Percentiles rank a stretch among this genome's conserved stretches.
These are phyloP conservation scores for Penicillium sp. DNA, from an alignment of 2,329 filamentous ascomycete genomes.

Conservation along the genomic window DNA sequence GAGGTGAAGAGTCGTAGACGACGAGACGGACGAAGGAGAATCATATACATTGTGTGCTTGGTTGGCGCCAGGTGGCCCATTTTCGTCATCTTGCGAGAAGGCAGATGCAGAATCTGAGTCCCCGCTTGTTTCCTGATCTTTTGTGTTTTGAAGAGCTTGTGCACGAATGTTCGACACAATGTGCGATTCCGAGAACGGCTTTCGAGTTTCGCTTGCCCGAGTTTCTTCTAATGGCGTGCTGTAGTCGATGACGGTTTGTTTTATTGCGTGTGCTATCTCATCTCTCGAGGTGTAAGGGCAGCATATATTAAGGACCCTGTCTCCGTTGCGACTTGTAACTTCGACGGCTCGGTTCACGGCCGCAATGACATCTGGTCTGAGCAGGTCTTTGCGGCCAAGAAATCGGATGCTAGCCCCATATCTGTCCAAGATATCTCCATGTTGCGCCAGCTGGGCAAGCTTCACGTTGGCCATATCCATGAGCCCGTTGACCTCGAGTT, in stretches of 20 bases:
- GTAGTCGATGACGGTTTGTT: conserved; percentile 82
- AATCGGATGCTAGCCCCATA: conserved; percentile 87
- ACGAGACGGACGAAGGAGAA: conserved; percentile 36
- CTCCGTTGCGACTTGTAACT: conserved; percentile 81
- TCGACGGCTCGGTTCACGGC: conserved; percentile 83
- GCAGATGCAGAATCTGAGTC: conserved; percentile 44
- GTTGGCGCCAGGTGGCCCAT: conserved; percentile 16
- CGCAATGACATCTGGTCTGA: conserved; percentile 81
- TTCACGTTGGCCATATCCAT: conserved; percentile 99
- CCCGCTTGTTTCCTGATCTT: conserved; percentile 39
- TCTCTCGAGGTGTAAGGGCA: conserved; percentile 96
- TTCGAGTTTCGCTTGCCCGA: conserved; percentile 41
- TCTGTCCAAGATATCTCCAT: conserved; percentile 86
- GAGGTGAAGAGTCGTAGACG: conserved; percentile 49
- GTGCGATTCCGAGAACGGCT: conserved; percentile 79
- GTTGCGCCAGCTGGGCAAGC: conserved; percentile 82
- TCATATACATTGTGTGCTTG: conserved; percentile 27
- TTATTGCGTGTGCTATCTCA: conserved; percentile 88
- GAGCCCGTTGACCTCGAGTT: conserved; percentile 91
- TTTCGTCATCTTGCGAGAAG: conserved; percentile 42
- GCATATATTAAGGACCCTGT: conserved; percentile 83
- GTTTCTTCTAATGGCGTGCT: conserved; percentile 61
- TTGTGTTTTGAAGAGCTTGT: conserved; percentile 43
- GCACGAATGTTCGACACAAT: conserved; percentile 82
- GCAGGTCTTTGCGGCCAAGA: conserved; percentile 75